Conservation (phyloP, 2,329 filamentous ascomycete genomes). For the Aureobasidium sp. region DNA sequence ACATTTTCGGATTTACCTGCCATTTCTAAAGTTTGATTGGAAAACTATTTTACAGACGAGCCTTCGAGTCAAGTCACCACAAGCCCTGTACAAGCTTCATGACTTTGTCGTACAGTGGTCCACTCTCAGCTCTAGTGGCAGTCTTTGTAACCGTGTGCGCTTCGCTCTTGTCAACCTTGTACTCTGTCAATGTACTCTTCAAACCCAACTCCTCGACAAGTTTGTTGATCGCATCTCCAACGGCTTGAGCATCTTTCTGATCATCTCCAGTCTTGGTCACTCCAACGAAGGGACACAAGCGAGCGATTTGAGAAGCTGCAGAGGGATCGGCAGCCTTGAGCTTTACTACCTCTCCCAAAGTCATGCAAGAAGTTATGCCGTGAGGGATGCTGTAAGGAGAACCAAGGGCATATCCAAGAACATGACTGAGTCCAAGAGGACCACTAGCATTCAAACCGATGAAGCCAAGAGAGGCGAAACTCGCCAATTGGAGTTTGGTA, state of each 20-base stretch:
- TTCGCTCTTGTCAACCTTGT: slow-evolving; percentile 34
- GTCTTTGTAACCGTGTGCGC: slow-evolving; percentile 35
- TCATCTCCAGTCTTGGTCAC: slow-evolving; percentile 31
- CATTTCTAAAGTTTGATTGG: no score
- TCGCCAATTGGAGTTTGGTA: slow-evolving; percentile 44
- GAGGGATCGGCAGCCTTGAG: slow-evolving; percentile 39
- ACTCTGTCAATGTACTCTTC: slow-evolving; percentile 38
- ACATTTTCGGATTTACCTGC: no score
- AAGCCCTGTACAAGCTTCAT: slow-evolving; percentile 34
- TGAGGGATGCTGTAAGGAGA: slow-evolving; percentile 49
- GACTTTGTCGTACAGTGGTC: slow-evolving; percentile 35
- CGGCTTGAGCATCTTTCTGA: slow-evolving; percentile 34
- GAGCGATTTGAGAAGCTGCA: slow-evolving; percentile 38
- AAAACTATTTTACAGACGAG: background rate
- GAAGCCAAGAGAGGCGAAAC: slow-evolving; percentile 44
- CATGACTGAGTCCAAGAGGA: slow-evolving; percentile 38
- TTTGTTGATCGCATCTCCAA: slow-evolving; percentile 36
- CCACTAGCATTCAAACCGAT: slow-evolving; percentile 43
- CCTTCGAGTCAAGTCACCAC: slow-evolving; percentile 17
- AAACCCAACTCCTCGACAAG: slow-evolving; percentile 37
- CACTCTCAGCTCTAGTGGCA: slow-evolving; percentile 36
- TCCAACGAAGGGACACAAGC: slow-evolving; percentile 37
- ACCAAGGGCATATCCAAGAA: slow-evolving; percentile 43
- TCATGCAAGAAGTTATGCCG: slow-evolving; percentile 47
- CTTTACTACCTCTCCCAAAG: slow-evolving; percentile 46